Base-by-base conservation (phyloP, 2,329 filamentous ascomycete genomes). In the Thelonectria blattea region DNA sequence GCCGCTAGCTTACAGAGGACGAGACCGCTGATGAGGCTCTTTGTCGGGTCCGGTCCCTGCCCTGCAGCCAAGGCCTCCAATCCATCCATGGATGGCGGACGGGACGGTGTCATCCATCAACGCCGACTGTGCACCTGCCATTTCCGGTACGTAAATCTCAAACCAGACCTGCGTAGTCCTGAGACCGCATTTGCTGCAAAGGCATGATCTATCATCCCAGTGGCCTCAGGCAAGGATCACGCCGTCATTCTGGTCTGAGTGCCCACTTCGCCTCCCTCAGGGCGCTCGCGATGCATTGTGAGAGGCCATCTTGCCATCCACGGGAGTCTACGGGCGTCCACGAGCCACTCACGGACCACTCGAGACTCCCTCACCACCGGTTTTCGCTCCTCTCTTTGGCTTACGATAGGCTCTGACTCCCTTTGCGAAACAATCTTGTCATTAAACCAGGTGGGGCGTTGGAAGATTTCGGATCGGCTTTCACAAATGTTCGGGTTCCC, bases 141-240 rank as follows among this genome's bases (percentile, higher is more conserved):
- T 42, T 45, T 51, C 17, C 20, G 45, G 43, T 68, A 62, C 68
- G 68, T 71, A 71, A 67, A 62, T 64, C 1, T 69, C 55, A 65
- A 53, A 66, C 67, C 48, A 58, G 24, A 32, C 22, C n/a, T 71
- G 62, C 68, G 68, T 68, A 71, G 43, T 61, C 42, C 24, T 54
- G 46, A 48, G 65, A 62, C 57, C 47, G 56, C 17, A 27, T 51
- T 18, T 52, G 60, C 46, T 57, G 65, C 65, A 69, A 63, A 69
- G 66, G 67, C 65, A 69, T 20, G 48, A 64, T 46, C 17, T 17
- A 10, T 37, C 22, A 48, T 3, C 32, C 27, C n/a, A 57, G 39
- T 42, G 71, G 74, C 74, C 74, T 76, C 53, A 75, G 74, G 74
- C 74, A 71, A 2, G 24, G 27, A 20, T 49, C 6, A 42, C n/a